Evolutionary conservation across 2,329 filamentous ascomycete genomes (phyloP), one percentile per base, ranked within the genome.

Genomic region (Aspergillus thermomutatus): DNA sequence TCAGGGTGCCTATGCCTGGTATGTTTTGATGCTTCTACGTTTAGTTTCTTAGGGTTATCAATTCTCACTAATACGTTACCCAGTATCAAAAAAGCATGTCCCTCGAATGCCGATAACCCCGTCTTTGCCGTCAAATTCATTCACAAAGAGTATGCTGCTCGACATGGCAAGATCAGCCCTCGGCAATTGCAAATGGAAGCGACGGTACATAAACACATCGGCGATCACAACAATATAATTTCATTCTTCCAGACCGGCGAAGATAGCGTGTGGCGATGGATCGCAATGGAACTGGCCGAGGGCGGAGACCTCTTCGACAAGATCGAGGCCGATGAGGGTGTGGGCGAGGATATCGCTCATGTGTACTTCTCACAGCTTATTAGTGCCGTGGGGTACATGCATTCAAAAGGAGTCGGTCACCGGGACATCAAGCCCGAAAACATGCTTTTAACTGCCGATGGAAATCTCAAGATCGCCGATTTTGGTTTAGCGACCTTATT

Each of bases 51-150:
- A 11, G 53, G 5, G 14, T 11, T 40, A 5, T 41, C 7, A 14
- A n/a, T 34, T 23, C 48, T 59, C 17, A 60, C 58, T 10, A 23
- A 37, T 7, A 64, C 46, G 11, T 60, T 55, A 34, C 34, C 48
- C 74, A 93, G 92, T 58, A 94, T 97, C 70, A 96, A 96, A 72
- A 97, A 97, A 78, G 94, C 93, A 28, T 85, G 88, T 49, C 93
- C 93, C 7, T 79, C 88, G 25, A 82, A 89, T 62, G 75, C 82
- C 1, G 77, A 84, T 26, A 83, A 79, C 26, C 93, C 93, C 28
- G 80, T 99, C 57, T 97, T 99, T 73, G 94, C 95, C 14, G 91
- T 99, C 75, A 99, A 99, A 75, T 91, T 99, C 77, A 97, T 99
- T 72, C 93, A 99, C 79, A 99, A 99, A 78, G 89, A 90, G 63